Base-by-base conservation (phyloP, 2,329 filamentous ascomycete genomes). In the Fusarium coffeatum region DNA sequence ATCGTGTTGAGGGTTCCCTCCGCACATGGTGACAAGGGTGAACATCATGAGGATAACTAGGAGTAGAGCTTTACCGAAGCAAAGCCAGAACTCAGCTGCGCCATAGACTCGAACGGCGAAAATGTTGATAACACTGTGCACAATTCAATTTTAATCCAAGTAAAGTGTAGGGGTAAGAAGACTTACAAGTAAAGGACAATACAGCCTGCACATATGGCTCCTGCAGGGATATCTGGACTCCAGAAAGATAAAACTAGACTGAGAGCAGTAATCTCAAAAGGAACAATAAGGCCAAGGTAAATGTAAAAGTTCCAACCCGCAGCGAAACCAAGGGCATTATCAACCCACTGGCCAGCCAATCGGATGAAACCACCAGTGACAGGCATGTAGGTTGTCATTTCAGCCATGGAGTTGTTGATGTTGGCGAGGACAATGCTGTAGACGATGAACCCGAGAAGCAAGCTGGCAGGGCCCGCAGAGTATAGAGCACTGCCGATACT, bases 21-120 rank as follows among this genome's bases (percentile, higher is more conserved):
- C 89, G 0, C 88, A 81, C 74, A 89, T 86, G 65, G 90, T 87
- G 50, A 90, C 81, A 25, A 90, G 78, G 16, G 86, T 87, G 71
- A 89, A 86, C 51, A 88, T 88, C 37, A 91, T 80, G 43, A 86
- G 50, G 34, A 70, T 71, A 34, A 70, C 68, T 11, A 70, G 47
- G 6, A 70, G 1, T 16, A 70, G 57, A 70, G 89, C 87, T 61
- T 87, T 78, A 60, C 78, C 78, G 1, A 83, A 80, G 25, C 30
- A 32, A 4, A 84, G 75, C 73, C 81, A 84, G 63, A 85, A 85
- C 67, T 85, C 83, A 6, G 81, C 76, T 43, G 82, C 79, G 20
- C 83, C 83, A 57, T 80, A 85, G 53, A 77, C 79, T 6, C 76
- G 72, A 1, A 85, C 83, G 1, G 81, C 81, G 2, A 83, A 65